phyloP scores from a whole-genome alignment of 179 eudicot species.

The Sideroxylon spinosum region DNA sequence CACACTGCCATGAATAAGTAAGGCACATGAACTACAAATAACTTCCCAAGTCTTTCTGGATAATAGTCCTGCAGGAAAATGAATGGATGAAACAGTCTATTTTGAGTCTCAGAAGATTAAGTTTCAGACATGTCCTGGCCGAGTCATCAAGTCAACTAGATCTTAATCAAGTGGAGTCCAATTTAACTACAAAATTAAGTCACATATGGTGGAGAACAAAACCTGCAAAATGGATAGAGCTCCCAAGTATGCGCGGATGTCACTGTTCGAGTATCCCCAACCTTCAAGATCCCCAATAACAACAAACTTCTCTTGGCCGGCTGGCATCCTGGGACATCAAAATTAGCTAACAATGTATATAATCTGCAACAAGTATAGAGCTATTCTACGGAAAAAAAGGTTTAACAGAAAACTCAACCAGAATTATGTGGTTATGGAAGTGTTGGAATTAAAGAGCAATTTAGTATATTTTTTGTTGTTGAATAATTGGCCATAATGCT shows the following conservation, averaged over 20 bases:
- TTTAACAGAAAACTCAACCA: too few species aligned
- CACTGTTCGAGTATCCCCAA: conserved; percentile 71
- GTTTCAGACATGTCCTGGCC: neutral
- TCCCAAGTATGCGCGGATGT: conserved; percentile 56
- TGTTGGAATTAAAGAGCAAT: too few species aligned
- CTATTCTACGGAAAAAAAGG: too few species aligned
- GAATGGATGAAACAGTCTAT: neutral
- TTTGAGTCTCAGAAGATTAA: neutral
- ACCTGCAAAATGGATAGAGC: conserved; percentile 71
- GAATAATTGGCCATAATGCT: too few species aligned
- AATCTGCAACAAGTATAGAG: too few species aligned
- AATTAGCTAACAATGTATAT: too few species aligned
- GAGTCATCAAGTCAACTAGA: neutral
- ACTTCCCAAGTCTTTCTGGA: conserved; percentile 68
- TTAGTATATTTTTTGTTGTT: too few species aligned
- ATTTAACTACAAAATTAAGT: neutral
- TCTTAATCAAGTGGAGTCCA: neutral
- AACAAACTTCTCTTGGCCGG: conserved; percentile 66
- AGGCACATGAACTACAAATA: conserved; percentile 48
- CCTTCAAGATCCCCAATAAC: conserved; percentile 58
- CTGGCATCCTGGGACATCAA: conserved; percentile 42
- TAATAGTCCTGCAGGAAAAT: conserved; percentile 46
- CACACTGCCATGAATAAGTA: conserved; percentile 51
- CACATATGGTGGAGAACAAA: neutral
- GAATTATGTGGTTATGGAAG: too few species aligned